Base-by-base conservation (phyloP, 2,329 filamentous ascomycete species). In the Escovopsis weberi region DNA sequence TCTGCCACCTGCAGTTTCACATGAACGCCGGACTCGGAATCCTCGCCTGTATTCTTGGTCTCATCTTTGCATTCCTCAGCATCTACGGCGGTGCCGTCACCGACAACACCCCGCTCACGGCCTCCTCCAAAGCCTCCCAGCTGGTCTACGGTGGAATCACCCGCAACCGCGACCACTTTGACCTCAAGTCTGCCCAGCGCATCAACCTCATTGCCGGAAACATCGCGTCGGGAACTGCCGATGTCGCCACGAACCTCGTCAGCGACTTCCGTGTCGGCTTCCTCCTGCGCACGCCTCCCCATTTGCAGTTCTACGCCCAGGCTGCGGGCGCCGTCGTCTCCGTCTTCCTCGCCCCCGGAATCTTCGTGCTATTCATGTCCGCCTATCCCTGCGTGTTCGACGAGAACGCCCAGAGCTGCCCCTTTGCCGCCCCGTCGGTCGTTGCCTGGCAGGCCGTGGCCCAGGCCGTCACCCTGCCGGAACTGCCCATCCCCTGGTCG, bases 301-400 rank as follows among this genome's bases (percentile, higher is more conserved):
- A 72, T 46, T 69, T 77, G 55, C 79, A 83, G 57, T 83, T 77
- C 67, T 66, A 78, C 49, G 78, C 78, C 0, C 80, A 83, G 58
- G 69, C 67, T 36, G 59, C 80, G 12, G 78, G 78, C 26, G 74
- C 74, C 8, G 56, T 80, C 30, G 69, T 81, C 39, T 70, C 78
- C n/a, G 67, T 81, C 50, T 81, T 80, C 62, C 61, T 83, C 11
- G 75, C 78, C 0, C 78, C 78, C 1, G 77, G 74, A 9, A 69
- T 83, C 50, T 83, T 82, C 53, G 71, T 81, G 32, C 70, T 82
- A 37, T 82, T 82, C 63, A 70, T 75, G 47, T 68, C 70, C 5
- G 80, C 80, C 1, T 83, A 84, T 56, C 79, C 78, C 1, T 83
- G 80, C 55, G 78, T 83, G 50, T 69, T 75, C 54, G 62, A 70